These are phyloP conservation scores for Aspergillus sp. DNA, from an alignment of 2,329 filamentous ascomycete genomes.

Conservation along the genomic window DNA sequence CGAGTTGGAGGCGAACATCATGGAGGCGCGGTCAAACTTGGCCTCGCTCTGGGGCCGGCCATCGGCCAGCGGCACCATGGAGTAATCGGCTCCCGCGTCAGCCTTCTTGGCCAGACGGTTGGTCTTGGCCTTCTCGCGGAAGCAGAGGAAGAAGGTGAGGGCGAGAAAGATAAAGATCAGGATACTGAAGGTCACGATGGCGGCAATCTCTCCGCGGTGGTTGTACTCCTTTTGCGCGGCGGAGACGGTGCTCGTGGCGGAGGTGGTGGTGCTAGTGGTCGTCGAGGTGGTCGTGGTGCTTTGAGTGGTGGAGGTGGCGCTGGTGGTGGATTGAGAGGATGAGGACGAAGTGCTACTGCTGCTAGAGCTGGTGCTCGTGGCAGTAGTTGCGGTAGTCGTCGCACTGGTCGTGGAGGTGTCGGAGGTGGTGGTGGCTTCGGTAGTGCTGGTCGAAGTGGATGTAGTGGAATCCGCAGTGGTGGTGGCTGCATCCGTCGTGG, in stretches of 20 bases:
- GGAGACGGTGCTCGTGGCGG: conserved; percentile 4
- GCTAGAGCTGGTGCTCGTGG: background rate
- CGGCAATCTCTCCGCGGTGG: conserved; percentile 5
- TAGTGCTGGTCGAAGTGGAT: background rate
- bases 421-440: conserved; percentile 1
- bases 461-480: conserved; percentile 1
- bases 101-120: background rate
- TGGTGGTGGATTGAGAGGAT: conserved; percentile 8
- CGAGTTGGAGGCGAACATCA: conserved; percentile 10
- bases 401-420: background rate
- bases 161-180: conserved; percentile 5
- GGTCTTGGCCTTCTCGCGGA: background rate
- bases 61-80: conserved; percentile 2
- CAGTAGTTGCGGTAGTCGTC: background rate
- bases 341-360: background rate
- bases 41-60: background rate
- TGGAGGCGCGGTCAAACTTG: conserved; percentile 9
- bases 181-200: conserved; percentile 3
- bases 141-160: background rate
- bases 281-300: conserved; percentile 6
- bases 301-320: conserved; percentile 3
- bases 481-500: background rate
- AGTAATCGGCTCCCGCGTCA: conserved; percentile 1
- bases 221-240: conserved; percentile 1
- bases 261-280: conserved; percentile 5